A percentile compares a stretch with the other conserved stretches of the same genome.
These are phyloP conservation scores for Otatea glauca DNA, from an alignment of 176 grass and related monocot species.

Conservation along the genomic window DNA sequence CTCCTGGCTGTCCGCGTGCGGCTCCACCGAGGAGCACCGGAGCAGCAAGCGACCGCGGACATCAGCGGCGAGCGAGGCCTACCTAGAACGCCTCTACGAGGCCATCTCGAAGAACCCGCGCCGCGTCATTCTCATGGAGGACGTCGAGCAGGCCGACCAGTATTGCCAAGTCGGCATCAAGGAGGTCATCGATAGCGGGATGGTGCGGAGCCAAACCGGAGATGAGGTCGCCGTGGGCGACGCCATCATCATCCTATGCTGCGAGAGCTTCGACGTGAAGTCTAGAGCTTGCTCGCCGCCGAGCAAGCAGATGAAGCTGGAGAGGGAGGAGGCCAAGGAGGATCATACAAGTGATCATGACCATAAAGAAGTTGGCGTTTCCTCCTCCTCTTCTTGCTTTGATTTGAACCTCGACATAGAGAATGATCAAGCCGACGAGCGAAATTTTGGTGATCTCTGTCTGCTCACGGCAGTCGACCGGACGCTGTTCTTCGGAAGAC, in stretches of 20 bases:
- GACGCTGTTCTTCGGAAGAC: constrained; percentile 71
- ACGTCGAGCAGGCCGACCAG: constrained; percentile 58
- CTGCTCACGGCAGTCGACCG: constrained; percentile 72
- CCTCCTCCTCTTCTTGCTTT: constrained; percentile 50
- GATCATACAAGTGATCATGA: constrained; percentile 32
- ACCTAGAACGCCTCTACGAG: constrained; percentile 62
- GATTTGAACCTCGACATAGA: constrained; percentile 79
- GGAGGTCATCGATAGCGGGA: constrained; percentile 74
- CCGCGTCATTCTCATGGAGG: constrained; percentile 76
- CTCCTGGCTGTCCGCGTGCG: constrained; percentile 26
- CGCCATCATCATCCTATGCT: constrained; percentile 80
- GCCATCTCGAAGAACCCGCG: constrained; percentile 63
- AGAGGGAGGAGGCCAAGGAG: constrained; percentile 35
- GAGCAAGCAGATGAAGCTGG: constrained; percentile 48
- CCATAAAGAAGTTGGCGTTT: constrained; percentile 10
- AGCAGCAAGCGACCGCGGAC: constrained; percentile 59
- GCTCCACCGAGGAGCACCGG: constrained; percentile 53
- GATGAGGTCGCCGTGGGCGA: constrained; percentile 65
- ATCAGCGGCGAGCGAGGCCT: constrained; percentile 36
- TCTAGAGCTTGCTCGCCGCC: constrained; percentile 60
- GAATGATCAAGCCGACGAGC: constrained; percentile 43
- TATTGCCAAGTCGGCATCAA: constrained; percentile 55
- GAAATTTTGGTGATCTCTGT: constrained; percentile 40
- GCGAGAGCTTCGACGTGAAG: constrained; percentile 57
- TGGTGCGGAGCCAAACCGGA: constrained; percentile 40